Base-by-base conservation (phyloP, 2,329 filamentous ascomycete genomes). In the Fusarium sp. region DNA sequence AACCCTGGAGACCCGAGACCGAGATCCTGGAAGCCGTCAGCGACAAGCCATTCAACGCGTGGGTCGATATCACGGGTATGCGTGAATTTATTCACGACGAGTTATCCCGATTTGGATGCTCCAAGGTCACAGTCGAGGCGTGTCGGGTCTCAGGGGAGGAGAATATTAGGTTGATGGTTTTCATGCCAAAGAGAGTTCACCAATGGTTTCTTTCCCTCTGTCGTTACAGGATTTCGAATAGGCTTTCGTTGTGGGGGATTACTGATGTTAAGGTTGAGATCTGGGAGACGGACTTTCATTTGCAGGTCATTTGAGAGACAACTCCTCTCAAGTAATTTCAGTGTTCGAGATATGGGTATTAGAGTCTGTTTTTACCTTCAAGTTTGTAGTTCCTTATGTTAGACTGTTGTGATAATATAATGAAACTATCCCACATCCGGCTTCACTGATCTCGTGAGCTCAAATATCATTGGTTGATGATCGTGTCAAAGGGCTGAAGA, bases 401-500 rank as follows among this genome's bases (percentile, higher is more conserved):
- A n/a, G 34, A 37, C 3, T 7, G 0, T n/a, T 37, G 10, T 37
- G n/a, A 37, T 37, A 3, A 37, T n/a, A 37, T 3, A 37, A 37
- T 37, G 34, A n/a, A 4, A 21, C 13, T 51, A 51, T 23, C 2
- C 18, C 31, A 26, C 18, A 51, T 26, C 9, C 34, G 25, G 31
- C 1, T 4, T 21, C 10, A 7, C 8, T 30, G 4, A 10, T 7
- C 5, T 6, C 4, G 13, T 23, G 0, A 4, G 6, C 13, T 3
- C 2, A 11, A 18, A 4, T 2, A 3, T 14, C 1, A 65, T 65
- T 65, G 62, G 53, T 8, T 30, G 2, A 5, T 3, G 5, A 2
- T 4, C 1, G 9, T 16, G 1, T 16, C 14, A 19, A 65, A 65
- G 62, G 62, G 62, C 8, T 61, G 42, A 65, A 26, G 3, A 44